phyloP scores from a whole-genome alignment of 1,284 basidiomycete genomes.

The Laetiporus sulphureus region DNA sequence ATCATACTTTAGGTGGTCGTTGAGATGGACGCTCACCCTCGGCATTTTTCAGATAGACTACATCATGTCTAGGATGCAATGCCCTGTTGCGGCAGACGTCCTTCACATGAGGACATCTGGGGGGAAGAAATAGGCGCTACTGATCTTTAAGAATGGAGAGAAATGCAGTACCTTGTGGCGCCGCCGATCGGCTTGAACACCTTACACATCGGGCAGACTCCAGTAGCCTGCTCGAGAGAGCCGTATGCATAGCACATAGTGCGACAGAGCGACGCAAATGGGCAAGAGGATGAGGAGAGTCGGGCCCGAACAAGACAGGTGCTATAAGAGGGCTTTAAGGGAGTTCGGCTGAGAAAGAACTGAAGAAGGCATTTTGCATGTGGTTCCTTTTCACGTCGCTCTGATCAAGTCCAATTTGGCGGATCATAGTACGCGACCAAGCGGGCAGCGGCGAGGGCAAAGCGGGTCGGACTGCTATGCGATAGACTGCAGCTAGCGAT shows the following conservation, averaged over 20 bases:
- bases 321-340: slow-evolving; percentile 36
- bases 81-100: slow-evolving; percentile 68
- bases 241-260: slow-evolving; percentile 68
- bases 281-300: slow-evolving; percentile 15
- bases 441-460: slow-evolving; percentile 14
- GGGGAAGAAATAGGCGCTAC: slow-evolving; percentile 15
- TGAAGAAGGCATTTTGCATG: slow-evolving; percentile 38
- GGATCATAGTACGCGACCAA: slow-evolving; percentile 25
- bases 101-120: slow-evolving; percentile 66
- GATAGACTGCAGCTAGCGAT: slow-evolving; percentile 15
- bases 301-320: slow-evolving; percentile 15
- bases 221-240: slow-evolving; percentile 57
- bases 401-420: slow-evolving; percentile 38
- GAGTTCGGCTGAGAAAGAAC: slow-evolving; percentile 39
- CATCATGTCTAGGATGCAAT: slow-evolving; percentile 66
- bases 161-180: slow-evolving; percentile 38
- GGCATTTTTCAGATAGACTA: slow-evolving; percentile 72
- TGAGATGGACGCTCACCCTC: slow-evolving; percentile 49
- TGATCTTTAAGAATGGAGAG: slow-evolving; percentile 10
- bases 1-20: slow-evolving; percentile 12
- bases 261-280: slow-evolving; percentile 25
- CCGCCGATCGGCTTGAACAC: slow-evolving; percentile 57
- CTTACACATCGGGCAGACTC: slow-evolving; percentile 76
- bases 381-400: slow-evolving; percentile 37
- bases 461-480: slow-evolving; percentile 15